Evolutionary conservation across 768 basidiomycete genomes (phyloP).

Genomic region (Lactifluus pinguis): DNA sequence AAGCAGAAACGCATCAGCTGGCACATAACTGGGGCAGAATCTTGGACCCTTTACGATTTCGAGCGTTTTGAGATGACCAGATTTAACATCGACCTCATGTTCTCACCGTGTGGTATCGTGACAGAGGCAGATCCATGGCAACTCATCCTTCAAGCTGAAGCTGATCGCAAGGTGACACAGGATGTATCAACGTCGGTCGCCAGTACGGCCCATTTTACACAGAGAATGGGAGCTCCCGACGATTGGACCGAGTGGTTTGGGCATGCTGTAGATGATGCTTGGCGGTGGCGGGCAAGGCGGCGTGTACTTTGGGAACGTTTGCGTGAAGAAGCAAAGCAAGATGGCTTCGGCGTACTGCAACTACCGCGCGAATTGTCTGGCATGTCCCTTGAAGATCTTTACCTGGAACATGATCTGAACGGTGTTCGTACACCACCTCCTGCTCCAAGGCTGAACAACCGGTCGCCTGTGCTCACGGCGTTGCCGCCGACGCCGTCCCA

Average conservation of each 20-base stretch:
- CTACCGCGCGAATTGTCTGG: conserved; percentile 13
- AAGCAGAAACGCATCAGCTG: conserved; percentile 12
- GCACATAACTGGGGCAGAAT: conserved; percentile 11
- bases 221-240: not conserved
- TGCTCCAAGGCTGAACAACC: conserved; percentile 10
- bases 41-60: conserved; percentile 15
- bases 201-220: not conserved
- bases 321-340: conserved; percentile 15
- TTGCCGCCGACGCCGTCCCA: conserved; percentile 1
- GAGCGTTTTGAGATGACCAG: conserved; percentile 17
- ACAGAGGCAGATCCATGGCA: conserved; percentile 12
- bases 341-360: conserved; percentile 5
- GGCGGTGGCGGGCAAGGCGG: conserved; percentile 15
- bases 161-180: not conserved
- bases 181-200: not conserved
- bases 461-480: not conserved
- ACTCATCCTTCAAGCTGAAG: conserved; percentile 11
- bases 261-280: conserved; percentile 7
- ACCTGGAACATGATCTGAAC: not conserved
- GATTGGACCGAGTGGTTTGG: conserved; percentile 16
- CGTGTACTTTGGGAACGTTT: conserved; percentile 17
- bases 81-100: conserved; percentile 13
- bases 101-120: conserved; percentile 10
- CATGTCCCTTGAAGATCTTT: conserved; percentile 7
- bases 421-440: conserved; percentile 10